Percentiles rank a stretch among this genome's conserved stretches.
These are phyloP conservation scores for Aspergillus affinis DNA, from an alignment of 495 filamentous ascomycete species.

Conservation along the genomic window DNA sequence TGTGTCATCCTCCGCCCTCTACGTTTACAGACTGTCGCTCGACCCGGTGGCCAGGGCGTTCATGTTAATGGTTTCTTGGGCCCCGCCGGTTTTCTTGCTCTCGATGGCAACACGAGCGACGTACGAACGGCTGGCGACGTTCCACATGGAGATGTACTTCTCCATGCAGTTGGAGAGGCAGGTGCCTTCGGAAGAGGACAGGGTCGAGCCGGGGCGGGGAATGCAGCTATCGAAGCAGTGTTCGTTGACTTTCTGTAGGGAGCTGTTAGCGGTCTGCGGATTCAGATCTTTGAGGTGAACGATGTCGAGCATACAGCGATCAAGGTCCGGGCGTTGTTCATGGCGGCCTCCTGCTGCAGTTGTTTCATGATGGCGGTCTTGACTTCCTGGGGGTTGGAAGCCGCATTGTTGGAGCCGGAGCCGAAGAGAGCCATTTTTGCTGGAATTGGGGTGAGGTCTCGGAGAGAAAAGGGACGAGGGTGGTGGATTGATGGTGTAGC, in stretches of 20 bases:
- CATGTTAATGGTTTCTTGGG: constrained; percentile 27
- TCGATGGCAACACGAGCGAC: constrained; percentile 70
- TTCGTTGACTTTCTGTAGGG: constrained; percentile 83
- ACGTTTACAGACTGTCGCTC: constrained; percentile 16
- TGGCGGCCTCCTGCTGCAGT: constrained; percentile 69
- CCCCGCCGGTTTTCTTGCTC: constrained; percentile 35
- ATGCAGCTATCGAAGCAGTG: constrained; percentile 96
- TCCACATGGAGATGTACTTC: constrained; percentile 96
- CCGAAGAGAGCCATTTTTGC: constrained; percentile 45
- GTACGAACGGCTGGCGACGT: constrained; percentile 75
- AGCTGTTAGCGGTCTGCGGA: constrained; percentile 7
- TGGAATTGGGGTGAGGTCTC: background rate
- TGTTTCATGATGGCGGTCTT: constrained; percentile 73
- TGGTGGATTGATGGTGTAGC: background rate
- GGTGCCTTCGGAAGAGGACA: constrained; percentile 68
- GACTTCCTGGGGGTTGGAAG: constrained; percentile 48
- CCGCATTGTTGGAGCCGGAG: constrained; percentile 26
- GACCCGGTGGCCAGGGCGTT: constrained; percentile 28
- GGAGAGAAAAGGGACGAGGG: background rate
- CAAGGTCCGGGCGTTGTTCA: constrained; percentile 70
- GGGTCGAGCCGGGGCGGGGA: constrained; percentile 73
- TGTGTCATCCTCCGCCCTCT: background rate
- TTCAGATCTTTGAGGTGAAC: background rate
- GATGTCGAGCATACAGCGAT: constrained; percentile 60
- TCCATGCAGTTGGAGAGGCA: constrained; percentile 92